These are phyloP conservation scores for Phaeosphaeriaceae sp. DNA, from an alignment of 2,329 filamentous ascomycete genomes.

Conservation along the genomic window DNA sequence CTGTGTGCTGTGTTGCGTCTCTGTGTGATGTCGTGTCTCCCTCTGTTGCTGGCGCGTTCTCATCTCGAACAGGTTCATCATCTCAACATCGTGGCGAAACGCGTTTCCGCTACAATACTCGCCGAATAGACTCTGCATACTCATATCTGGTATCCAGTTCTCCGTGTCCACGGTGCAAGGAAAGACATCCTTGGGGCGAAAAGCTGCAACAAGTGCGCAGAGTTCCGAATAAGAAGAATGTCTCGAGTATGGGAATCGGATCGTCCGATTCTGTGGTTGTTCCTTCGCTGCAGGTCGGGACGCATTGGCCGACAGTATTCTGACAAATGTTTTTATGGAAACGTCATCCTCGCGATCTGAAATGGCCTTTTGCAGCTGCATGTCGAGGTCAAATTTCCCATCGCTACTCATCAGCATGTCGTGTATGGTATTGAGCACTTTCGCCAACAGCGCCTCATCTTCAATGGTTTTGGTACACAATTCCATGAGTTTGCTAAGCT, in stretches of 20 bases:
- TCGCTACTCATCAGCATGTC: slow-evolving; percentile 20
- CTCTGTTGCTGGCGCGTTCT: slow-evolving; percentile 14
- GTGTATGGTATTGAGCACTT: slow-evolving; percentile 47
- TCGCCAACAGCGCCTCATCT: slow-evolving; percentile 41
- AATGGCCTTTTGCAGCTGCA: slow-evolving; percentile 33
- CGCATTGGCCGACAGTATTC: slow-evolving; percentile 28
- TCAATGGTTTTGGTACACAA: slow-evolving; percentile 55
- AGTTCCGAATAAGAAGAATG: slow-evolving; percentile 88
- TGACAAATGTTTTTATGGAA: slow-evolving; percentile 41
- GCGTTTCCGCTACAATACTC: slow-evolving; percentile 65
- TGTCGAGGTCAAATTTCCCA: slow-evolving; percentile 32
- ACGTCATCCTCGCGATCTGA: slow-evolving; percentile 33
- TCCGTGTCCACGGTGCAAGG: slow-evolving; percentile 74
- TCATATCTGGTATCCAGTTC: slow-evolving; percentile 68
- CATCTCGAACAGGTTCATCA: slow-evolving; percentile 54
- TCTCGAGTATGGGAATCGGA: slow-evolving; percentile 81
- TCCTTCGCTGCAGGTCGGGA: slow-evolving; percentile 2
- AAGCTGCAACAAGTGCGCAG: slow-evolving; percentile 70
- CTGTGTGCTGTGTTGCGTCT: slow-evolving; percentile 23
- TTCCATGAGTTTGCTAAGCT: slow-evolving; percentile 61
- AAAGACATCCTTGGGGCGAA: slow-evolving; percentile 78
- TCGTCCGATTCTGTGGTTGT: slow-evolving; percentile 24
- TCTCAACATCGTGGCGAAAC: slow-evolving; percentile 71
- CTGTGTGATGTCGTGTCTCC: slow-evolving; percentile 13
- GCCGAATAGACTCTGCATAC: slow-evolving; percentile 75